phyloP scores from a whole-genome alignment of 2,329 filamentous ascomycete species.

The Penicillium sp. region DNA sequence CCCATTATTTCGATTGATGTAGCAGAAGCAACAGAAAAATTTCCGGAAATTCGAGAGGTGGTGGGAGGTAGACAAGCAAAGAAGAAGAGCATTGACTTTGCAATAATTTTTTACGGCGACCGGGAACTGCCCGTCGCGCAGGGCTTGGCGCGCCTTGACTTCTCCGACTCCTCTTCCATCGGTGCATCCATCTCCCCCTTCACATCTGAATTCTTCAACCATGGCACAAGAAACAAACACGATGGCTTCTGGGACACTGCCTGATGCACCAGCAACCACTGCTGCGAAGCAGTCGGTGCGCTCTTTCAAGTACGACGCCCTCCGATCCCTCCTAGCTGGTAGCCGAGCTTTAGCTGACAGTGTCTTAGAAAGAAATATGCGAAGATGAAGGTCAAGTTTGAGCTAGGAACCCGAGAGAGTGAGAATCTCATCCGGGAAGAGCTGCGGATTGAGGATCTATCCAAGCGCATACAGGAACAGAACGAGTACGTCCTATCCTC shows the following conservation, averaged over 20 bases:
- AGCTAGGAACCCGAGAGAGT: constrained; percentile 73
- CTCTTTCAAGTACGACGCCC: constrained; percentile 59
- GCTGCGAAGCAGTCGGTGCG: constrained; percentile 58
- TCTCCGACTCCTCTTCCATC: constrained; percentile 7
- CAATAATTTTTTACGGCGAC: constrained; percentile 31
- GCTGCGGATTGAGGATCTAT: constrained; percentile 74
- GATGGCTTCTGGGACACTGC: constrained; percentile 32
- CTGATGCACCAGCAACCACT: constrained; percentile 30
- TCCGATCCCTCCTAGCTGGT: neutral
- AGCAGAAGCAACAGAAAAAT: neutral
- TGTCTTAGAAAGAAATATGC: constrained; percentile 77
- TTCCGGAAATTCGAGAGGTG: neutral
- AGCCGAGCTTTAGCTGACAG: constrained; percentile 13
- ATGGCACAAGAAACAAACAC: constrained; percentile 33
- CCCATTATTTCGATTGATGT: neutral
- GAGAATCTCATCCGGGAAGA: constrained; percentile 68
- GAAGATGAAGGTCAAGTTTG: constrained; percentile 78
- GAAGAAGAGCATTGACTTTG: neutral
- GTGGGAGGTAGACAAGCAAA: neutral
- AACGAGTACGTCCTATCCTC: constrained; percentile 68
- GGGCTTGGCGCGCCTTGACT: constrained; percentile 22
- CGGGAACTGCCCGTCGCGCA: constrained; percentile 26
- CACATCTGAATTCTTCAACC: constrained; percentile 8
- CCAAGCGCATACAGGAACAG: constrained; percentile 80
- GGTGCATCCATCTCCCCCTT: constrained; percentile 1